A percentile compares a stretch with the other conserved stretches of the same genome.
Evolutionary conservation across 2,329 filamentous ascomycete genomes (phyloP).

Genomic region (Fusarium sublunatum): DNA sequence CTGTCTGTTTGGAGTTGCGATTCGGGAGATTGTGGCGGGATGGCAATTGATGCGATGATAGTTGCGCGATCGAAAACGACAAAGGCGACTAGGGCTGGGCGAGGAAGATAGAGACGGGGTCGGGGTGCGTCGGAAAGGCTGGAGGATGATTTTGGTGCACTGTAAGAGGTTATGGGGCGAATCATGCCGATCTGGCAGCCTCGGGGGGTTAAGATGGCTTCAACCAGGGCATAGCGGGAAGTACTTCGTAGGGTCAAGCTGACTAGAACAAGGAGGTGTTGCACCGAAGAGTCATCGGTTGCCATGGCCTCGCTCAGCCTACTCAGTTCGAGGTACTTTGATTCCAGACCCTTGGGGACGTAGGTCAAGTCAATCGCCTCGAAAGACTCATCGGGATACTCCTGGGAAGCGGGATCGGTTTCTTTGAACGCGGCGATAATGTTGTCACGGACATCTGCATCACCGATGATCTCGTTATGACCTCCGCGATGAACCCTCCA

Average conservation of each 20-base stretch:
- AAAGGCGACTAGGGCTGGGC: slow-evolving; percentile 83
- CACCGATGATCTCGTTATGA: slow-evolving; percentile 78
- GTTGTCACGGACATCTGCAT: slow-evolving; percentile 75
- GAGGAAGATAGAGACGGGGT: slow-evolving; percentile 81
- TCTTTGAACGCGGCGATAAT: slow-evolving; percentile 72
- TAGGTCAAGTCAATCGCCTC: slow-evolving; percentile 85
- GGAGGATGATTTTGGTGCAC: slow-evolving; percentile 60
- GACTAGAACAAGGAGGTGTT: slow-evolving; percentile 71
- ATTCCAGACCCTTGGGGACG: slow-evolving; percentile 64
- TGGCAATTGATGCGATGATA: slow-evolving; percentile 78
- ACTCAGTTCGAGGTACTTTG: slow-evolving; percentile 62
- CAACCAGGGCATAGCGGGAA: slow-evolving; percentile 79
- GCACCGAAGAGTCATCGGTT: slow-evolving; percentile 62
- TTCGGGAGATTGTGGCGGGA: slow-evolving; percentile 76
- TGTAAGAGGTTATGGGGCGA: slow-evolving; percentile 75
- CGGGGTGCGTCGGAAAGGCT: slow-evolving; percentile 52
- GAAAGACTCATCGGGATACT: slow-evolving; percentile 68
- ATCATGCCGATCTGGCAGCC: slow-evolving; percentile 70
- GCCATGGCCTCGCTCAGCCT: slow-evolving; percentile 62
- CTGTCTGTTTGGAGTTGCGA: slow-evolving; percentile 78
- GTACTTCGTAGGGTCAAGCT: slow-evolving; percentile 64
- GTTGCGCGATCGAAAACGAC: slow-evolving; percentile 82
- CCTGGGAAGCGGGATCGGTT: slow-evolving; percentile 60
- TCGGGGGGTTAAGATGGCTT: slow-evolving; percentile 70
- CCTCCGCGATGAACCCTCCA: slow-evolving; percentile 93